Evolutionary conservation across 2,329 filamentous ascomycete genomes (phyloP).

Genomic region (Botryosphaeria dothidea): DNA sequence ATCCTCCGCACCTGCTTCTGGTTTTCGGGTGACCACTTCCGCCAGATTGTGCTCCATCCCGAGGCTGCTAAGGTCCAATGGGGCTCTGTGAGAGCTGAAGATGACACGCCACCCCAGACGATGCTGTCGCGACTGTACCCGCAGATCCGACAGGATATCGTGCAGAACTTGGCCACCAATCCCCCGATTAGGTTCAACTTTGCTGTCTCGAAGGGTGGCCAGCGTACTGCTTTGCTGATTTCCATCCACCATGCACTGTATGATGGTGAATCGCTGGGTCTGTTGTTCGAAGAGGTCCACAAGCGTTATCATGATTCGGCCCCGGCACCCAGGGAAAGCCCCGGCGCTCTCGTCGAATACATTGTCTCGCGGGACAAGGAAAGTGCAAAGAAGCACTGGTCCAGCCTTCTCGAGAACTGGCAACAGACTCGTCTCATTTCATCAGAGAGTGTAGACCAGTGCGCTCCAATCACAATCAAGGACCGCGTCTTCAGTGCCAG

Average conservation of each 20-base stretch:
- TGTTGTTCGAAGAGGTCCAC: slow-evolving; percentile 37
- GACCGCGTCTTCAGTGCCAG: slow-evolving; percentile 20
- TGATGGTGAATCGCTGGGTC: slow-evolving; percentile 36
- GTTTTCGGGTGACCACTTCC: slow-evolving; percentile 27
- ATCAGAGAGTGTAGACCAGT: slow-evolving; percentile 17
- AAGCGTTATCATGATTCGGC: slow-evolving; percentile 26
- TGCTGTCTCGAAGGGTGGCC: slow-evolving; percentile 25
- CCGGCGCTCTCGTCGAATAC: slow-evolving; percentile 31
- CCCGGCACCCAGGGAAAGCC: slow-evolving; percentile 24
- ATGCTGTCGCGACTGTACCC: slow-evolving; percentile 20
- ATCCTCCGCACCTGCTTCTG: slow-evolving; percentile 63
- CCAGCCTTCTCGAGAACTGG: slow-evolving; percentile 31
- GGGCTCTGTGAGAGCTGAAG: slow-evolving; percentile 24
- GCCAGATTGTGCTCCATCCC: slow-evolving; percentile 31
- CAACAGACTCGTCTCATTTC: slow-evolving; percentile 45
- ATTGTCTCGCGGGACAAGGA: slow-evolving; percentile 28
- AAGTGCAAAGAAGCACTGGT: slow-evolving; percentile 26
- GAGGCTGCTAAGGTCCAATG: slow-evolving; percentile 24
- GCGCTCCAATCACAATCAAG: background rate
- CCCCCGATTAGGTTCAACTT: slow-evolving; percentile 32
- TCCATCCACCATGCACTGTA: slow-evolving; percentile 42
- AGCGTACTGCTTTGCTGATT: slow-evolving; percentile 29
- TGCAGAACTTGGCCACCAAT: slow-evolving; percentile 19
- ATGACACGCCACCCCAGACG: slow-evolving; percentile 21
- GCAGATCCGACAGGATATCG: slow-evolving; percentile 22